These are phyloP conservation scores for Cerioporus squamosus DNA, from an alignment of 1,284 basidiomycete species.

Conservation along the genomic window DNA sequence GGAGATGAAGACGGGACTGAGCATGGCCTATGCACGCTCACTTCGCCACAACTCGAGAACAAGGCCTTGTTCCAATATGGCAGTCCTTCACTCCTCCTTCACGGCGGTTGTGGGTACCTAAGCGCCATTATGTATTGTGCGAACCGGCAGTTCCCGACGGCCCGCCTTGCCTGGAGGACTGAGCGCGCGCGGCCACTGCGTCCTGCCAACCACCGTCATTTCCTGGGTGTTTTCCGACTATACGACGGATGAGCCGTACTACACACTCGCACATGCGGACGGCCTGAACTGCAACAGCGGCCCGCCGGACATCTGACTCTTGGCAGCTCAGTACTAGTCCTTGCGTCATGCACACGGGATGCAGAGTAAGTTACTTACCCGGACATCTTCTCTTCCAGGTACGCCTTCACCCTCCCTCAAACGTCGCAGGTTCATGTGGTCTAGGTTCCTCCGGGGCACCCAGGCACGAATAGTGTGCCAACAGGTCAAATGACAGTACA, in stretches of 20 bases:
- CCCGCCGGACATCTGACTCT: too few relatives aligned
- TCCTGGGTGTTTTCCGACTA: background rate
- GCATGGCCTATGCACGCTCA: constrained; percentile 9
- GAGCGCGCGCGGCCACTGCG: background rate
- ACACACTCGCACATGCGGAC: too few relatives aligned
- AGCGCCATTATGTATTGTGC: constrained; percentile 1
- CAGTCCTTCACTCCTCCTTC: too few relatives aligned
- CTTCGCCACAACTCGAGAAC: constrained; percentile 1
- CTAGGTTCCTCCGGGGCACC: constrained; percentile 4
- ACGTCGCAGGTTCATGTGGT: constrained; percentile 1
- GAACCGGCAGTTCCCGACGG: background rate
- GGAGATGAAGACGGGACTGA: background rate
- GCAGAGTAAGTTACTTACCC: too few relatives aligned
- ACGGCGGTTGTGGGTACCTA: too few relatives aligned
- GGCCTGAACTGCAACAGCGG: too few relatives aligned
- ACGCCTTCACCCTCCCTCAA: background rate
- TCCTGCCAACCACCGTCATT: too few relatives aligned
- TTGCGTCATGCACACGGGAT: too few relatives aligned
- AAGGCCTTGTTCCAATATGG: constrained; percentile 8
- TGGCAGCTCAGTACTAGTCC: too few relatives aligned
- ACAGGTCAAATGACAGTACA: constrained; percentile 1
- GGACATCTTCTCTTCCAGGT: too few relatives aligned
- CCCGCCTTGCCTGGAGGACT: too few relatives aligned
- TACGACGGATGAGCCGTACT: too few relatives aligned
- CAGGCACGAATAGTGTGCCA: background rate